Base-by-base conservation (phyloP, 2,329 filamentous ascomycete genomes). In the Sporothrix globosa region DNA sequence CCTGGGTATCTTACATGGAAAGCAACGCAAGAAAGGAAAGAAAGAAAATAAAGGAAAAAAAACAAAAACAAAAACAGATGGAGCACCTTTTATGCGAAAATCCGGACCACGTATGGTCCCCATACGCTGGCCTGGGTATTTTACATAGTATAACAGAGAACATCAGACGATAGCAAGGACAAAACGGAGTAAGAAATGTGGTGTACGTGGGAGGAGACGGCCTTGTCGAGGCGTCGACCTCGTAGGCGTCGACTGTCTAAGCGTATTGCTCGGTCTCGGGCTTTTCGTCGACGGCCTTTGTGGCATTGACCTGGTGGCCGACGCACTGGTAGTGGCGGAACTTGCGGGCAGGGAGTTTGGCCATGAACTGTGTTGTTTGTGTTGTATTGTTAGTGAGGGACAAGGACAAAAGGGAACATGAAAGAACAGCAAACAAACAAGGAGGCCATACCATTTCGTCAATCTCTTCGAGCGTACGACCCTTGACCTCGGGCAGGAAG, bases 401-500 rank as follows among this genome's bases (percentile, higher is more conserved):
- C 6, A 53, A n/a, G 5, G 41, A 19, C 3, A 39, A 17, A 34
- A 6, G 9, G 34, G 34, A 34, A n/a, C 67, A 69, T n/a, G n/a
- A 1, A 44, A 21, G 9, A 41, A 11, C 11, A 65, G 17, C 60
- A 56, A 7, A 6, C 58, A 7, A 5, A 1, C 27, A 17, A 1
- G 19, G 70, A n/a, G n/a, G n/a, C n/a, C 77, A 71, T 76, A 83
- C 82, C 83, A 87, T 86, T 73, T 86, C 83, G 68, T 86, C 84
- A 71, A 86, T 86, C 73, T 87, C 84, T 75, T 85, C 84, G 3
- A 86, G 77, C 0, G 82, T 86, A 27, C 83, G 81, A 61, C 81
- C 83, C 76, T 86, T 85, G 67, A 84, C 84, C 75, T 87, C 85
- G 0, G 85, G 85, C 0, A 87, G 76, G 76, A 80, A 87, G 70